Evolutionary conservation across 1,284 basidiomycete genomes (phyloP).

Genomic region (Kwoniella shivajii): DNA sequence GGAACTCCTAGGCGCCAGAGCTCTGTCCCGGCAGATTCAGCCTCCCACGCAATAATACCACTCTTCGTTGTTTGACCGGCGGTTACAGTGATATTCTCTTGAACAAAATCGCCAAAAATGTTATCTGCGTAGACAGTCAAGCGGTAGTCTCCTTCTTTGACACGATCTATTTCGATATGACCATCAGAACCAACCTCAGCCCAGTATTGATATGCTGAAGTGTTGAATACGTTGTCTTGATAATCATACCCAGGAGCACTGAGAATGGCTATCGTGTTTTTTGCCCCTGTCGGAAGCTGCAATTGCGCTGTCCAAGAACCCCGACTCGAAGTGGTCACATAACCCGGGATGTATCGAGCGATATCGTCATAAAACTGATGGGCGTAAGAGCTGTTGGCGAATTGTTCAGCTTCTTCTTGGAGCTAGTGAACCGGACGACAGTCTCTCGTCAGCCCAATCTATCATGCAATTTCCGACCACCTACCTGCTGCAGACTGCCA

Average conservation of each 20-base stretch:
- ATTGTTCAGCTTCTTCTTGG: slow-evolving; percentile 8
- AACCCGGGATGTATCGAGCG: slow-evolving; percentile 32
- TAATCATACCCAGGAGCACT: slow-evolving; percentile 30
- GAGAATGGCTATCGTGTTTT: slow-evolving; percentile 35
- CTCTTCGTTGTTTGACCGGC: slow-evolving; percentile 17
- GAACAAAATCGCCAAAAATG: slow-evolving; percentile 39
- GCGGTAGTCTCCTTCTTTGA: slow-evolving; percentile 42
- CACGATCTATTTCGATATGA: slow-evolving; percentile 27
- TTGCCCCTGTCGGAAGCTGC: slow-evolving; percentile 26
- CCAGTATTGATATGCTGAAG: slow-evolving; percentile 41
- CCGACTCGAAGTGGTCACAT: slow-evolving; percentile 26
- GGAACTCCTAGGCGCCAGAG: slow-evolving; percentile 42
- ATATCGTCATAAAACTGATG: slow-evolving; percentile 43
- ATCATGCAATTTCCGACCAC: neutral
- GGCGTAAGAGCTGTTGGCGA: slow-evolving; percentile 21
- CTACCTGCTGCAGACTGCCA: slow-evolving; percentile 1
- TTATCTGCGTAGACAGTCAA: slow-evolving; percentile 45
- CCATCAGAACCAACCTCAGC: slow-evolving; percentile 29
- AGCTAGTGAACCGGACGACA: slow-evolving; percentile 1
- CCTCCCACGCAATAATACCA: neutral
- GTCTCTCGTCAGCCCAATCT: neutral
- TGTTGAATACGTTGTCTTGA: slow-evolving; percentile 34
- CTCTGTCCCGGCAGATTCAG: slow-evolving; percentile 27
- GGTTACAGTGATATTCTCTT: slow-evolving; percentile 31
- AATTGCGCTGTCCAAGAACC: slow-evolving; percentile 29